phyloP scores from a whole-genome alignment of 768 basidiomycete species.

The Auriculariales sp. region DNA sequence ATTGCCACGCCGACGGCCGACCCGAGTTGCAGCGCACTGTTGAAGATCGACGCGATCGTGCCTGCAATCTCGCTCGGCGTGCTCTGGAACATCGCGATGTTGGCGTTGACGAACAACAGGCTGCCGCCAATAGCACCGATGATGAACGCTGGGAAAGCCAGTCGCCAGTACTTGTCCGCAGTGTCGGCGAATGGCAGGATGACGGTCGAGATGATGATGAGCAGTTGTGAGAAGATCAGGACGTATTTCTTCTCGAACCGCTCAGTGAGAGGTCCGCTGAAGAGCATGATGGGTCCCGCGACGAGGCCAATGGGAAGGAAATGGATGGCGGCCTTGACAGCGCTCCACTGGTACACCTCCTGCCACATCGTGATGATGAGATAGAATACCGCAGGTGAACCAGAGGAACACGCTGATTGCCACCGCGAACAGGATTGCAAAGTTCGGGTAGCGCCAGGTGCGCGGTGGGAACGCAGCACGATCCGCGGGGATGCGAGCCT shows the following conservation, averaged over 20 bases:
- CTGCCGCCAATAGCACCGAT: constrained; percentile 32
- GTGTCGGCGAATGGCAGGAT: constrained; percentile 28
- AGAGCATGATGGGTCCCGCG: not conserved
- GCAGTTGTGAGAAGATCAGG: constrained; percentile 25
- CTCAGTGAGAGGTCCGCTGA: not conserved
- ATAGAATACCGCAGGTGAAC: constrained; percentile 23
- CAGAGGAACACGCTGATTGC: constrained; percentile 27
- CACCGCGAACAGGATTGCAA: constrained; percentile 22
- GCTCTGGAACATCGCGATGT: constrained; percentile 35
- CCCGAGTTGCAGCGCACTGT: constrained; percentile 37
- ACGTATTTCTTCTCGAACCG: constrained; percentile 22
- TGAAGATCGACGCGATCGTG: constrained; percentile 43
- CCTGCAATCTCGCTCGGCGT: constrained; percentile 34
- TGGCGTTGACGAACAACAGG: constrained; percentile 31
- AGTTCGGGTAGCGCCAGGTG: constrained; percentile 28
- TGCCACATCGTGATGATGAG: constrained; percentile 27
- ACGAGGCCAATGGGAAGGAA: not conserved
- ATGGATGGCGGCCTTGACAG: constrained; percentile 24
- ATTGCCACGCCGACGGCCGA: constrained; percentile 35
- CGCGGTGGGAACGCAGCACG: constrained; percentile 30
- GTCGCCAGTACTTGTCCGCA: constrained; percentile 29
- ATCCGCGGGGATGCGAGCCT: constrained; percentile 24
- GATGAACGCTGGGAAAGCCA: constrained; percentile 34
- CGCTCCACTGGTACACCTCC: constrained; percentile 26
- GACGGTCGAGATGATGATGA: constrained; percentile 23